Evolutionary conservation across 129 eudicot species (phyloP), one percentile per base, ranked within the genome.

Genomic region (Ambrosia trifida): DNA sequence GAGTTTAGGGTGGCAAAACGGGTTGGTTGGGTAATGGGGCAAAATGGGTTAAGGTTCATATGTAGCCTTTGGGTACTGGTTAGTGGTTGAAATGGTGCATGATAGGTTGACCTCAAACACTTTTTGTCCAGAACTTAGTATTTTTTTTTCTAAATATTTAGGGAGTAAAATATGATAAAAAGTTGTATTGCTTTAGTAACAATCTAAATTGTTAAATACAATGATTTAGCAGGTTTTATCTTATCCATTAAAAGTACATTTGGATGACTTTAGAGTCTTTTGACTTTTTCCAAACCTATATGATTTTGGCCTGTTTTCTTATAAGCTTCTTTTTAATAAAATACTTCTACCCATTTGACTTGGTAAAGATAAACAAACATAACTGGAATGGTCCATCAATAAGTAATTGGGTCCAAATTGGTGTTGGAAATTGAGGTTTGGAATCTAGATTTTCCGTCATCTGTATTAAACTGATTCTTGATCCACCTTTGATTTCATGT

Each of bases 21-120:
- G 68, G 68, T 17, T 43, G 68, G 76, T 57, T 57, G 76, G 54
- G 18, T 60, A 72, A 72, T 31, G 56, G 58, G 68, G 44, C 32
- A 43, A 58, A 40, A 4, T 56, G 62, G 35, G 35, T 56, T 10
- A 56, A 24, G 62, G 14, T 56, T 11, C 35, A 11, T 4, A 56
- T 14, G 62, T 11, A 52, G 20, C 32, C 38, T 31, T 35, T 16
- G 35, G 30, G 24, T 35, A 33, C 24, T 5, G 28, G 47, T 33
- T 35, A 33, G 12, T 5, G 28, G 47, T 33, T 35, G 28, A 62
- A 62, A 62, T 7, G 10, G 12, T 24, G 28, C 45, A 35, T 2
- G 2, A 2, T 32, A 44, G 45, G 59, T 14, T 66, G 56, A 32
- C 60, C 68, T 4, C 3, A 7, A 64, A 7, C 35, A 64, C 35